Percentiles rank a stretch among this genome's conserved stretches.
Conservation (phyloP, 495 filamentous ascomycete genomes). For the Aspergillus ellipticus region DNA sequence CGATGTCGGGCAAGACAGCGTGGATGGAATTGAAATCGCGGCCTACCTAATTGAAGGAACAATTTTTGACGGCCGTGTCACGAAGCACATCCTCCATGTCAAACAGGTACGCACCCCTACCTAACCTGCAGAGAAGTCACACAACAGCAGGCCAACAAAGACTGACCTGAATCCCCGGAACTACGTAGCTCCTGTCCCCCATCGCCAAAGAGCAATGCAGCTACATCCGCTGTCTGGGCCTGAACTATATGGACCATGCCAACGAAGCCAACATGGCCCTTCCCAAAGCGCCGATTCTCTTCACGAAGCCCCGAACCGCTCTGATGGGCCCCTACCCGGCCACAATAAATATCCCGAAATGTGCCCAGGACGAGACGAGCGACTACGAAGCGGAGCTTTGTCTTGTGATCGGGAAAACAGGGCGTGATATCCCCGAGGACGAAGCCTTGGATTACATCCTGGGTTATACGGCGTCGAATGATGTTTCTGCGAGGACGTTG, state of each 20-base stretch:
- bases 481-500: constrained; percentile 35
- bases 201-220: not conserved
- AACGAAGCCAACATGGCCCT: constrained; percentile 37
- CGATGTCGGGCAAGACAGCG: constrained; percentile 34
- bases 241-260: constrained; percentile 45
- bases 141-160: too few relatives aligned
- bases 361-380: constrained; percentile 39
- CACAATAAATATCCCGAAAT: constrained; percentile 38
- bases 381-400: constrained; percentile 49
- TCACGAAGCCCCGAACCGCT: constrained; percentile 45
- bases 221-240: constrained; percentile 32
- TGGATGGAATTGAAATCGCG: constrained; percentile 31
- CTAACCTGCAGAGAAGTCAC: not conserved
- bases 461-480: constrained; percentile 40
- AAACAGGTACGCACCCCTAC: constrained; percentile 14
- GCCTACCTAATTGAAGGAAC: constrained; percentile 33
- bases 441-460: constrained; percentile 41
- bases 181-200: constrained; percentile 6
- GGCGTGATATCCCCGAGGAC: constrained; percentile 35
- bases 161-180: not conserved
- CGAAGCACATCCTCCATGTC: constrained; percentile 31
- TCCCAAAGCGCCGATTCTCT: constrained; percentile 39
- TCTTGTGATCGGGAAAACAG: constrained; percentile 37
- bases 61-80: constrained; percentile 37
- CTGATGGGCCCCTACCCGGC: constrained; percentile 41